These are phyloP conservation scores for Colletotrichum agaves DNA, from an alignment of 2,329 filamentous ascomycete species.

Conservation along the genomic window DNA sequence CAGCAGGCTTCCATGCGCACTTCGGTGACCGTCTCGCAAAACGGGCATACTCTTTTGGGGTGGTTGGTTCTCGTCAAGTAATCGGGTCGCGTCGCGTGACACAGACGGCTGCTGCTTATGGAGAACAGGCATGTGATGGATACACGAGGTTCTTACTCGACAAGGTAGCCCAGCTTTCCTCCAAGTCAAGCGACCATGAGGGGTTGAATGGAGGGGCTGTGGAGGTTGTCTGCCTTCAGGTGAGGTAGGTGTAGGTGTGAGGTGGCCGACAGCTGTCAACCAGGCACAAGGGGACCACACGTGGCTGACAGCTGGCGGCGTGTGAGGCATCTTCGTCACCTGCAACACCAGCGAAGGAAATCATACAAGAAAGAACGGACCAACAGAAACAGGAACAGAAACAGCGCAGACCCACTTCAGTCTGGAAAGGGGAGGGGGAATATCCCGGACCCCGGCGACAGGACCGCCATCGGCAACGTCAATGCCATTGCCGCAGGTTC, in stretches of 20 bases:
- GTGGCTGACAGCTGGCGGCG: slow-evolving; percentile 2
- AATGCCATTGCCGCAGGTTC: slow-evolving; percentile 25
- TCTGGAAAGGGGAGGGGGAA: not conserved
- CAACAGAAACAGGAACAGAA: slow-evolving; percentile 21
- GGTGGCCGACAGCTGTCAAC: not conserved
- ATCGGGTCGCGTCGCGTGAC: too few relatives aligned
- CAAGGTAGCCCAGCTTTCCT: too few relatives aligned
- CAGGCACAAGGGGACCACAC: not conserved
- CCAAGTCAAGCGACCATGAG: slow-evolving; percentile 6
- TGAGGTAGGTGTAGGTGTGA: too few relatives aligned
- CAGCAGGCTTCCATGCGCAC: not conserved
- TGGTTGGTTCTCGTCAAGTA: too few relatives aligned
- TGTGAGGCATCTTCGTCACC: not conserved
- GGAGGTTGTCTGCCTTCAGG: too few relatives aligned
- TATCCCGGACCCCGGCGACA: slow-evolving; percentile 24
- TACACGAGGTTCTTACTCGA: too few relatives aligned
- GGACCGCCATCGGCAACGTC: slow-evolving; percentile 23
- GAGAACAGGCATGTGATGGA: too few relatives aligned
- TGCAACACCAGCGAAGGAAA: not conserved
- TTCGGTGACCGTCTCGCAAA: not conserved
- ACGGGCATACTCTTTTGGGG: not conserved
- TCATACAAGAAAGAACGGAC: slow-evolving; percentile 8
- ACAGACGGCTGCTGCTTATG: too few relatives aligned
- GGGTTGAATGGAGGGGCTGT: not conserved
- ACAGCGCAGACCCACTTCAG: slow-evolving; percentile 4